Evolutionary conservation across 805 yeast genomes (phyloP).

Genomic region (Zygotorulaspora sp.): DNA sequence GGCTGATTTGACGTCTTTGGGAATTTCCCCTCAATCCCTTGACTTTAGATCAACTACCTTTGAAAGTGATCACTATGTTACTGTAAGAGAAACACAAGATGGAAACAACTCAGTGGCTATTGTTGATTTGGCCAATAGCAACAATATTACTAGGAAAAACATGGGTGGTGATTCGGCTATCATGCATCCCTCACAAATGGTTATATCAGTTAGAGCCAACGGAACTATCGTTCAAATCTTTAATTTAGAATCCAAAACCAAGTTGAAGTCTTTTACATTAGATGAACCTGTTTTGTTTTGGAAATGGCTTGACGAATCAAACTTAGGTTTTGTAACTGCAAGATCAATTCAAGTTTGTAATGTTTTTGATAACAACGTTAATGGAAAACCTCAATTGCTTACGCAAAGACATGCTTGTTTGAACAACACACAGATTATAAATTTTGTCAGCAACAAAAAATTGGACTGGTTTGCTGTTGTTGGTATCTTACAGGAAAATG

Average conservation of each 20-base stretch:
- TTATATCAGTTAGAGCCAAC: constrained; percentile 90
- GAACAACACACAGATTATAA: constrained; percentile 81
- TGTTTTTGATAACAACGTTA: constrained; percentile 72
- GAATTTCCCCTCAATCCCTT: constrained; percentile 77
- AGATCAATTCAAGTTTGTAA: constrained; percentile 74
- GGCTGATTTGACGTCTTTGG: constrained; percentile 79
- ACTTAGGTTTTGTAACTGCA: constrained; percentile 81
- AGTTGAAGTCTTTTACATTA: constrained; percentile 81
- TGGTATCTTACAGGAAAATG: constrained; percentile 92
- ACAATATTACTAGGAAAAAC: constrained; percentile 78
- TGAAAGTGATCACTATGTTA: constrained; percentile 87
- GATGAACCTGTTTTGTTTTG: constrained; percentile 89
- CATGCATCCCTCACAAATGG: constrained; percentile 86
- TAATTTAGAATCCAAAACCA: constrained; percentile 79
- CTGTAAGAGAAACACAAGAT: constrained; percentile 60
- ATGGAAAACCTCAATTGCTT: constrained; percentile 71
- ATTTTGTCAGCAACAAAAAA: constrained; percentile 74
- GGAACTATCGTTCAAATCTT: constrained; percentile 95
- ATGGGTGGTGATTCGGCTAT: constrained; percentile 98
- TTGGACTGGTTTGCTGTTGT: constrained; percentile 91
- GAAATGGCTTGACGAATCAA: constrained; percentile 79
- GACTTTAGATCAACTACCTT: constrained; percentile 92
- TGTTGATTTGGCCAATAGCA: constrained; percentile 74
- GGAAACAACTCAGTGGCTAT: constrained; percentile 90
- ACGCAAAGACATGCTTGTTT: constrained; percentile 81